phyloP scores from a whole-genome alignment of 73 alveolate genomes.

The Paramecium primaurelia region DNA sequence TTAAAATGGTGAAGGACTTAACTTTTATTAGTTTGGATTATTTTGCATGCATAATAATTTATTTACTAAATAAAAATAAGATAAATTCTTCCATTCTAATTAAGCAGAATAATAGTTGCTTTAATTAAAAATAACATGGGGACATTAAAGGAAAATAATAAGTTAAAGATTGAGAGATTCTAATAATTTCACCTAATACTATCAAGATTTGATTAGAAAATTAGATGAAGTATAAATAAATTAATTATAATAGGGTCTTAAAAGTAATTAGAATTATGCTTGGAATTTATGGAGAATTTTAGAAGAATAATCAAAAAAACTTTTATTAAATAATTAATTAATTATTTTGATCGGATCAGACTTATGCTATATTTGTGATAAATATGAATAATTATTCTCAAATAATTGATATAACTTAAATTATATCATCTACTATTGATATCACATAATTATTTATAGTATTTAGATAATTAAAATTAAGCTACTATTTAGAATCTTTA shows the following conservation, averaged over 20 bases:
- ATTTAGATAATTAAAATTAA: background rate
- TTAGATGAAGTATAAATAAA: background rate
- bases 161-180: background rate
- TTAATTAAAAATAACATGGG: background rate
- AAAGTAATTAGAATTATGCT: background rate
- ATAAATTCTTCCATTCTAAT: background rate
- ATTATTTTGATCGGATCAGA: background rate
- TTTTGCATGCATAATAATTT: background rate
- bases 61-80: background rate
- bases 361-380: background rate
- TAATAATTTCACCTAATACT: background rate
- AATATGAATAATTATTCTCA: background rate
- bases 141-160: background rate
- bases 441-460: background rate
- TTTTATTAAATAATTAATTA: background rate
- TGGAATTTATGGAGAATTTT: slow-evolving; percentile 35
- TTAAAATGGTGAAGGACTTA: background rate
- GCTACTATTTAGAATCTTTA: background rate
- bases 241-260: background rate
- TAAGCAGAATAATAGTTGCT: background rate
- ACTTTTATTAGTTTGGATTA: background rate
- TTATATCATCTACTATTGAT: background rate
- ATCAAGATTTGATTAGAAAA: slow-evolving; percentile 38
- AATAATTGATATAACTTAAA: background rate
- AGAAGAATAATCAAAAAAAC: slow-evolving; percentile 11